These are phyloP conservation scores for Mycothermus thermophilus DNA, from an alignment of 495 filamentous ascomycete genomes.

Conservation along the genomic window DNA sequence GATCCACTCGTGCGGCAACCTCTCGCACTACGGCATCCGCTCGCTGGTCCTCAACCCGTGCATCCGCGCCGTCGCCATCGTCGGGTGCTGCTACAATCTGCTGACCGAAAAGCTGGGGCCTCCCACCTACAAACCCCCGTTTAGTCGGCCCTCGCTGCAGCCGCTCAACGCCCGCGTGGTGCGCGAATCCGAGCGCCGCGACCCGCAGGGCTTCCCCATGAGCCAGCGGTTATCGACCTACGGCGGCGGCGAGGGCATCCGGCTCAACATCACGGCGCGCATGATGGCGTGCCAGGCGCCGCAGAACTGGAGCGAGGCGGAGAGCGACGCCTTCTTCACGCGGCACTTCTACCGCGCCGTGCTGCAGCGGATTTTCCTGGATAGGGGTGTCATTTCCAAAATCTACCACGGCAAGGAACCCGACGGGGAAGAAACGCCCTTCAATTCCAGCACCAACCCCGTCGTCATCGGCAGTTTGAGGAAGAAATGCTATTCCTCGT, in stretches of 20 bases:
- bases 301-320: slow-evolving; percentile 69
- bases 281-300: slow-evolving; percentile 97
- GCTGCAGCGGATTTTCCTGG: slow-evolving; percentile 78
- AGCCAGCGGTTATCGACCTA: slow-evolving; percentile 56
- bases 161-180: slow-evolving; percentile 35
- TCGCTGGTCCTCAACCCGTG: slow-evolving; percentile 70
- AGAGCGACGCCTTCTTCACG: slow-evolving; percentile 80
- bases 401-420: slow-evolving; percentile 34
- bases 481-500: slow-evolving; percentile 66
- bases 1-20: slow-evolving; percentile 91
- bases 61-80: slow-evolving; percentile 78
- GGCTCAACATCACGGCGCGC: slow-evolving; percentile 86
- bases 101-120: slow-evolving; percentile 79
- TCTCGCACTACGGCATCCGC: slow-evolving; percentile 85
- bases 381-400: slow-evolving; percentile 55
- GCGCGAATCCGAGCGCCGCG: slow-evolving; percentile 44
- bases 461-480: slow-evolving; percentile 76
- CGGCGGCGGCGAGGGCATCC: slow-evolving; percentile 45
- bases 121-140: slow-evolving; percentile 66
- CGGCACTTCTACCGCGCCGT: slow-evolving; percentile 88
- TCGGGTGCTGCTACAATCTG: slow-evolving; percentile 97
- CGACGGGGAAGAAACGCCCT: slow-evolving; percentile 24
- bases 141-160: slow-evolving; percentile 49
- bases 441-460: slow-evolving; percentile 46
- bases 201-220: slow-evolving; percentile 90